phyloP scores from a whole-genome alignment of 176 grass and related monocot genomes.

The Carex pumila region DNA sequence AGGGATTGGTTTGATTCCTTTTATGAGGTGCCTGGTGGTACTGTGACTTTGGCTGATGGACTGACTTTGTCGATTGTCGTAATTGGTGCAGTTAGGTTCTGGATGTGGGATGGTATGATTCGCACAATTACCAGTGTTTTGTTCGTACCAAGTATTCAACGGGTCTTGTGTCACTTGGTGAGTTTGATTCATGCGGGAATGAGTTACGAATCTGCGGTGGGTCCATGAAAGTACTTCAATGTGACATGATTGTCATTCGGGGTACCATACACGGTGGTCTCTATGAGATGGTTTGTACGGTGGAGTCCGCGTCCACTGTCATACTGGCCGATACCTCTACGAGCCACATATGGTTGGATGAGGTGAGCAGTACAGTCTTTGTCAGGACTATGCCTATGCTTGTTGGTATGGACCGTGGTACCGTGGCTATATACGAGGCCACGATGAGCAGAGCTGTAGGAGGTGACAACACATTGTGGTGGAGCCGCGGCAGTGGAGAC shows the following conservation, averaged over 20 bases:
- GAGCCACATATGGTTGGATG: too few relatives aligned
- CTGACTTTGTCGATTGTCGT: neutral
- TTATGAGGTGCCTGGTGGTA: neutral
- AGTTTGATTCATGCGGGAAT: neutral
- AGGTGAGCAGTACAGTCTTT: too few relatives aligned
- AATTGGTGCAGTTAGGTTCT: neutral
- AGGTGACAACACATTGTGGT: neutral
- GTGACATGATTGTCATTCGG: neutral
- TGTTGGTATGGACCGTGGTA: too few relatives aligned
- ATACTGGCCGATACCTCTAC: neutral
- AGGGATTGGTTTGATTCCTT: too few relatives aligned
- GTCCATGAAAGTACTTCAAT: neutral
- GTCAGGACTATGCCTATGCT: too few relatives aligned
- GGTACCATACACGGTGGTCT: neutral
- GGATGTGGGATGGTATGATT: neutral
- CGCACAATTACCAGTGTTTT: neutral
- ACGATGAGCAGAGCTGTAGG: neutral
- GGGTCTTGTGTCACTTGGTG: neutral
- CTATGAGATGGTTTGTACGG: neutral
- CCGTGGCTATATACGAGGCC: too few relatives aligned
- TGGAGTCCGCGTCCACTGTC: neutral
- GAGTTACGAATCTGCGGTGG: neutral
- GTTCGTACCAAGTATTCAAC: neutral
- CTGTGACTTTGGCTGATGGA: neutral
- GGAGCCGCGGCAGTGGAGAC: neutral